phyloP scores from a whole-genome alignment of 2,329 filamentous ascomycete genomes.

The Aspergillus novoparasiticus region DNA sequence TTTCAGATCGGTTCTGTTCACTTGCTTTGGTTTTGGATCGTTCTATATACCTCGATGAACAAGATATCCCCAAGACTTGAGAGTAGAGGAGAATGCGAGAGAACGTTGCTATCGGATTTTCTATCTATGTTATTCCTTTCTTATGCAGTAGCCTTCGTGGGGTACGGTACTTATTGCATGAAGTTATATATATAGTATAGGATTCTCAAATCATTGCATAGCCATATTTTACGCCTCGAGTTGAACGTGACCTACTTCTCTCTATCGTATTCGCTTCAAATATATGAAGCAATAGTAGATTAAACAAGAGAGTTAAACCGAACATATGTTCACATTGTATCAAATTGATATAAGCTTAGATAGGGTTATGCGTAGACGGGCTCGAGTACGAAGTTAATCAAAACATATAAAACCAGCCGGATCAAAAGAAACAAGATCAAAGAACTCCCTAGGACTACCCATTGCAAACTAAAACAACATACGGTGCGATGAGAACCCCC shows the following conservation, averaged over 20 bases:
- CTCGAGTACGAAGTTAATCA: too few relatives aligned
- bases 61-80: conserved; percentile 15
- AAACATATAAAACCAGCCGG: too few relatives aligned
- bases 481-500: too few relatives aligned
- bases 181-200: not conserved
- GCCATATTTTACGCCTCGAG: too few relatives aligned
- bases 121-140: not conserved
- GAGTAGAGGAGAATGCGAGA: conserved; percentile 1
- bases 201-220: too few relatives aligned
- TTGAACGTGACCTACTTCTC: not conserved
- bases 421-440: too few relatives aligned
- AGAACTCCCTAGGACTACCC: too few relatives aligned
- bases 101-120: not conserved
- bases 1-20: conserved; percentile 16
- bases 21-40: conserved; percentile 14
- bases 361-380: too few relatives aligned
- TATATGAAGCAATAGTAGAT: too few relatives aligned
- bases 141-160: not conserved
- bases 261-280: not conserved
- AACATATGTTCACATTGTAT: too few relatives aligned
- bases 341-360: too few relatives aligned
- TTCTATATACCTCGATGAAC: conserved; percentile 23
- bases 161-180: not conserved
- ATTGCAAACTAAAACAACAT: too few relatives aligned
- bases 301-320: not conserved